Evolutionary conservation across 768 basidiomycete species (phyloP).

Genomic region (Sporobolomyces roseus): DNA sequence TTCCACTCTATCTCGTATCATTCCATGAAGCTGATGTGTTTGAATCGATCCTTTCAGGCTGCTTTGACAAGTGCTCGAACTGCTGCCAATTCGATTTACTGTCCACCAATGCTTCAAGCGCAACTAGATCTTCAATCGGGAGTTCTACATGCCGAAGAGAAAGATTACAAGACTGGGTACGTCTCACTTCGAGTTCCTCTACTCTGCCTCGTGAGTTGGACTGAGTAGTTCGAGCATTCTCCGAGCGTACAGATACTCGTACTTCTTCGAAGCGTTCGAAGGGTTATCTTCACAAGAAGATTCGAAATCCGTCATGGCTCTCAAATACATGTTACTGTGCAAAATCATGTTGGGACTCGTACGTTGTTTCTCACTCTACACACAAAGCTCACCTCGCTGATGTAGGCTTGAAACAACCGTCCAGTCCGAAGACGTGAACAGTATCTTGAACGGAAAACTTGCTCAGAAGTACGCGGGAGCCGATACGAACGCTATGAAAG

Average conservation of each 20-base stretch:
- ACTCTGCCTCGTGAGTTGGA: too few relatives aligned
- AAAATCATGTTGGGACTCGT: slow-evolving; percentile 97
- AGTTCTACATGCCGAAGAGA: slow-evolving; percentile 90
- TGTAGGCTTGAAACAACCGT: too few relatives aligned
- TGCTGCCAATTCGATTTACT: slow-evolving; percentile 93
- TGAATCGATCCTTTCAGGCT: slow-evolving; percentile 55
- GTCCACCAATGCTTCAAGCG: slow-evolving; percentile 65
- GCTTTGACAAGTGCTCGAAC: slow-evolving; percentile 85
- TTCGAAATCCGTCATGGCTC: slow-evolving; percentile 68
- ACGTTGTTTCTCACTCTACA: slow-evolving; percentile 46
- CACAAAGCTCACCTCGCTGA: not conserved
- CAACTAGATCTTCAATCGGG: slow-evolving; percentile 67
- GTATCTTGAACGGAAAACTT: slow-evolving; percentile 78
- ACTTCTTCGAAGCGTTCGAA: slow-evolving; percentile 97
- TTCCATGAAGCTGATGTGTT: not conserved
- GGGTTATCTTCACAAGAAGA: slow-evolving; percentile 74
- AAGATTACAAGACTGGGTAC: slow-evolving; percentile 93
- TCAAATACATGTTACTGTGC: slow-evolving; percentile 97
- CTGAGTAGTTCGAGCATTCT: not conserved
- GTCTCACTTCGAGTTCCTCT: too few relatives aligned
- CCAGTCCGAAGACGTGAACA: slow-evolving; percentile 91
- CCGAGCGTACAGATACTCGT: too few relatives aligned
- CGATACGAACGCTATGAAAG: slow-evolving; percentile 93
- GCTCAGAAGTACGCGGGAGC: slow-evolving; percentile 80
- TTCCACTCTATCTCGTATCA: not conserved